phyloP scores from a whole-genome alignment of 2,329 filamentous ascomycete species.

The Tolypocladium paradoxum region DNA sequence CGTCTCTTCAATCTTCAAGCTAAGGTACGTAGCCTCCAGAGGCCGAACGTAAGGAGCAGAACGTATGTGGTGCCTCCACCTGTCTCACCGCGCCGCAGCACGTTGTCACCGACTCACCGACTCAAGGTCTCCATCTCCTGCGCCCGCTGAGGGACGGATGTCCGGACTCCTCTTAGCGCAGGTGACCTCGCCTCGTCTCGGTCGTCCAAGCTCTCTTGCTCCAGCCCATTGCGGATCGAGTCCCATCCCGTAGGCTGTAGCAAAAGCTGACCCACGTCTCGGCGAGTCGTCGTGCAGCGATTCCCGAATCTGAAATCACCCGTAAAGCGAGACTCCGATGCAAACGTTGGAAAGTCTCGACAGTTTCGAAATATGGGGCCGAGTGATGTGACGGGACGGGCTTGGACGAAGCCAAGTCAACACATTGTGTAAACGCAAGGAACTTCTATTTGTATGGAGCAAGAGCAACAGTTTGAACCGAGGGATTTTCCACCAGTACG shows the following conservation, averaged over 20 bases:
- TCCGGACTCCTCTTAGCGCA: neutral
- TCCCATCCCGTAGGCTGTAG: neutral
- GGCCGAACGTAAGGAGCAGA: no score
- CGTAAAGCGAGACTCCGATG: neutral
- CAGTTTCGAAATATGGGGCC: no score
- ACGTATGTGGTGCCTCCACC: neutral
- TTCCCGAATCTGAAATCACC: no score
- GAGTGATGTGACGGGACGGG: no score
- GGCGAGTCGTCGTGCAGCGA: neutral
- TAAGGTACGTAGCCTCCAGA: no score
- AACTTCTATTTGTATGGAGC: no score
- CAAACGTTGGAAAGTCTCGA: no score
- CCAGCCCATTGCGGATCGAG: neutral
- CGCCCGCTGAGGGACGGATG: neutral
- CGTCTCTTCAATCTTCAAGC: no score
- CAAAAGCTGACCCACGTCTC: neutral
- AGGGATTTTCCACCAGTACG: no score
- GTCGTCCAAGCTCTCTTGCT: neutral
- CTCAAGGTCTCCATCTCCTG: neutral
- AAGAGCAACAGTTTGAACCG: no score
- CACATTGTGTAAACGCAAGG: no score
- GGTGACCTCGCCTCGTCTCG: neutral
- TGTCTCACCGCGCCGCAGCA: neutral
- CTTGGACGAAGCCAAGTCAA: no score
- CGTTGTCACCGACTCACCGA: neutral